Conservation (phyloP, 2,329 filamentous ascomycete species). For the Cercospora berteroae region DNA sequence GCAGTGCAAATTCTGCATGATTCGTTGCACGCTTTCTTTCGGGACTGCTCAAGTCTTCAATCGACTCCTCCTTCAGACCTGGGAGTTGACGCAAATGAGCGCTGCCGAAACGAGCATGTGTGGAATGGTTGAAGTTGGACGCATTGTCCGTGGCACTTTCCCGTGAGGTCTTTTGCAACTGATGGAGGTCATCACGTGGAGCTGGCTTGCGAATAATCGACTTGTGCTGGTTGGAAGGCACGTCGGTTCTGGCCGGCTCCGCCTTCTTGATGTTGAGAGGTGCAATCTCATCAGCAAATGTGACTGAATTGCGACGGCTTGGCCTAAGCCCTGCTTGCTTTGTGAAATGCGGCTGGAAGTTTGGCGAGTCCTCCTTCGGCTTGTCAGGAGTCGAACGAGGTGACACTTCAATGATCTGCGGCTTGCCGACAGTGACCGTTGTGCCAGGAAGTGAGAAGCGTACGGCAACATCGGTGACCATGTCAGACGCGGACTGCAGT, state of each 20-base stretch:
- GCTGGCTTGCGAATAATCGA: constrained; percentile 32
- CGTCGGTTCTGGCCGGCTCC: constrained; percentile 25
- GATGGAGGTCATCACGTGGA: constrained; percentile 28
- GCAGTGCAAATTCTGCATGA: constrained; percentile 32
- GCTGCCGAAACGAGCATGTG: constrained; percentile 32
- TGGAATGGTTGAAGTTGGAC: constrained; percentile 20
- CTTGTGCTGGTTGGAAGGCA: constrained; percentile 26
- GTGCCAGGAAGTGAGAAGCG: constrained; percentile 39
- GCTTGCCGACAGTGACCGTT: constrained; percentile 38
- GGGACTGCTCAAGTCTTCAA: constrained; percentile 46
- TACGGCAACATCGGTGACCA: constrained; percentile 40
- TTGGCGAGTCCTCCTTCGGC: constrained; percentile 18
- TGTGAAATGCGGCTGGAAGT: constrained; percentile 24
- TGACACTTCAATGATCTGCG: constrained; percentile 37
- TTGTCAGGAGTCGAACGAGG: constrained; percentile 33
- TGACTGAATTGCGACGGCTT: constrained; percentile 31
- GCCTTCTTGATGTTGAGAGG: constrained; percentile 38
- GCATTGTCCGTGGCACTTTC: constrained; percentile 33
- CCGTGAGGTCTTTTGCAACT: constrained; percentile 22
- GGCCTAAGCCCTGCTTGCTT: constrained; percentile 19
- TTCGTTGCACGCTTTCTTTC: constrained; percentile 28
- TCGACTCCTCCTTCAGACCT: constrained; percentile 50
- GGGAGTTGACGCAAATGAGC: constrained; percentile 38
- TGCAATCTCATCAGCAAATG: constrained; percentile 38
- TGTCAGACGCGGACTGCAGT: constrained; percentile 34